phyloP scores from a whole-genome alignment of 352 stramenopile species.

The Pelagophyceae sp. region DNA sequence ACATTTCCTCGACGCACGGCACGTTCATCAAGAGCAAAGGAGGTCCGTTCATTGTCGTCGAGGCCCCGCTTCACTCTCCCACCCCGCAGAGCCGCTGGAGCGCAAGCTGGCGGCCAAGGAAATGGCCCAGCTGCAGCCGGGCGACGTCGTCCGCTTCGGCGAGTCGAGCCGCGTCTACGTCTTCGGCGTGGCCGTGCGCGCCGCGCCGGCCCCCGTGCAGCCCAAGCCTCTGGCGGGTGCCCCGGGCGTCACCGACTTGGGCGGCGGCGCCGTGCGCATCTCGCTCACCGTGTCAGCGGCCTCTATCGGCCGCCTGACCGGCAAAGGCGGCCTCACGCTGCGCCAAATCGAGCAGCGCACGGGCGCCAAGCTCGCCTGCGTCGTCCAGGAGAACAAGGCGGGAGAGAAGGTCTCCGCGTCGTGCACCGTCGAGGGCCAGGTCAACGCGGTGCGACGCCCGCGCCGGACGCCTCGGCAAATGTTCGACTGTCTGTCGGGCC shows the following conservation, averaged over 20 bases:
- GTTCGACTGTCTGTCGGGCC: no score
- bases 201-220: no score
- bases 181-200: neutral
- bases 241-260: neutral
- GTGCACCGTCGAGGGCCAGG: no score
- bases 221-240: neutral
- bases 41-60: neutral
- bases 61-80: neutral
- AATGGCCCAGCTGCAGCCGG: neutral
- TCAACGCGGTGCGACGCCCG: no score
- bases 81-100: neutral
- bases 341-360: neutral
- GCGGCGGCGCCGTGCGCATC: neutral
- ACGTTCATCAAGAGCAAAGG: slow-evolving; percentile 2
- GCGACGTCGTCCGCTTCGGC: slow-evolving; percentile 6
- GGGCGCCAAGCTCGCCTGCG: neutral
- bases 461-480: no score
- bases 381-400: neutral
- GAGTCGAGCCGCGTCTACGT: slow-evolving; percentile 1
- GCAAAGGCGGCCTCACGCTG: neutral
- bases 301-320: neutral
- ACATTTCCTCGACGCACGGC: slow-evolving; percentile 16
- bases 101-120: neutral
- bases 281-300: neutral
- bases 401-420: no score